Evolutionary conservation across 495 filamentous ascomycete genomes (phyloP).

Genomic region (Platismatia glauca): DNA sequence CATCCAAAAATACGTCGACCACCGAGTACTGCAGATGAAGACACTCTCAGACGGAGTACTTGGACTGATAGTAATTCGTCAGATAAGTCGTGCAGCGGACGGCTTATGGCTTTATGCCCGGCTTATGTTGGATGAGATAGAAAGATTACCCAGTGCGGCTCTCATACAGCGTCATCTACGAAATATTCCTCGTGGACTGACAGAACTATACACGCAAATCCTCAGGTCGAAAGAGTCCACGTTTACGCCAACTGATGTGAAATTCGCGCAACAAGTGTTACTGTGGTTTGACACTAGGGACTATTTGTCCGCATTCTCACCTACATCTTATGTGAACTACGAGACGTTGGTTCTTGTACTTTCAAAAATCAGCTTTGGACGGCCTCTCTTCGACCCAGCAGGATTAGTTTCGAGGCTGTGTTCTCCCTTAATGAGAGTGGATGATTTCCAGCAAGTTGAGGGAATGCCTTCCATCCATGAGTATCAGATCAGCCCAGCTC

Average conservation of each 20-base stretch:
- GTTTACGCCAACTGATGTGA: slow-evolving; percentile 20
- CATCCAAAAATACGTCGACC: slow-evolving; percentile 1
- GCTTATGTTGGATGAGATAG: slow-evolving; percentile 28
- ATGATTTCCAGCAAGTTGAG: neutral
- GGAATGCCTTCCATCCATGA: neutral
- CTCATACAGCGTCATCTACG: slow-evolving; percentile 23
- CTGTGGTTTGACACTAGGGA: slow-evolving; percentile 26
- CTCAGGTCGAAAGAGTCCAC: slow-evolving; percentile 23
- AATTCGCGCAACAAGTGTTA: slow-evolving; percentile 24
- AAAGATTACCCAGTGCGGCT: slow-evolving; percentile 22
- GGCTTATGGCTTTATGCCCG: slow-evolving; percentile 30
- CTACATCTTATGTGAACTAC: slow-evolving; percentile 14
- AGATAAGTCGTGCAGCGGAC: slow-evolving; percentile 9
- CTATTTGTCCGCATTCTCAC: slow-evolving; percentile 18
- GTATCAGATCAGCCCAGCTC: slow-evolving; percentile 23
- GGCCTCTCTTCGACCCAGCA: slow-evolving; percentile 22
- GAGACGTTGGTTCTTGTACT: slow-evolving; percentile 22
- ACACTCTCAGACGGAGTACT: slow-evolving; percentile 7
- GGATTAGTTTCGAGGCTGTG: slow-evolving; percentile 10
- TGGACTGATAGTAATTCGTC: slow-evolving; percentile 6
- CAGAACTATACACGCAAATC: slow-evolving; percentile 23
- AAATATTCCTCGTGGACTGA: slow-evolving; percentile 23
- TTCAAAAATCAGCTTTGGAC: slow-evolving; percentile 22
- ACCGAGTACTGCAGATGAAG: slow-evolving; percentile 1
- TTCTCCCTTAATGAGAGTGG: slow-evolving; percentile 6